These are phyloP conservation scores for Fusarium sp. DNA, from an alignment of 2,329 filamentous ascomycete genomes.

Conservation along the genomic window DNA sequence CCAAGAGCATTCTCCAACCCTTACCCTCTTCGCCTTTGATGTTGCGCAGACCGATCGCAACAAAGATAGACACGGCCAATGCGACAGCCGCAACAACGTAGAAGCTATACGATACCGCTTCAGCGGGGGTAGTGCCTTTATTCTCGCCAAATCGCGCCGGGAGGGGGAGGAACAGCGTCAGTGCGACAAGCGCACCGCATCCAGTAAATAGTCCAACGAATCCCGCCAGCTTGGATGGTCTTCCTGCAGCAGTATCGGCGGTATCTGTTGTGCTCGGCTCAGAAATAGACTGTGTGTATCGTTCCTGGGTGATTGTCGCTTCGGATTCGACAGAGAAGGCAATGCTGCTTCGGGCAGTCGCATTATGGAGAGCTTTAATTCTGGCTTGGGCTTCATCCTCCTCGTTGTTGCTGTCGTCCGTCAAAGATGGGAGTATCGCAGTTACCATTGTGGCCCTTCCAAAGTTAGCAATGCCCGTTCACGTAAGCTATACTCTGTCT, in stretches of 20 bases:
- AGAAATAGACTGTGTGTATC: slow-evolving; percentile 57
- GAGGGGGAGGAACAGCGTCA: slow-evolving; percentile 85
- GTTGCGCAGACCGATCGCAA: slow-evolving; percentile 79
- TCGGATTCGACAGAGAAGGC: slow-evolving; percentile 78
- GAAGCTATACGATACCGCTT: slow-evolving; percentile 85
- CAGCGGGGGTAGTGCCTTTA: slow-evolving; percentile 75
- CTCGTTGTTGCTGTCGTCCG: slow-evolving; percentile 57
- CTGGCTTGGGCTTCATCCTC: slow-evolving; percentile 41
- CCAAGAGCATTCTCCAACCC: slow-evolving; percentile 70
- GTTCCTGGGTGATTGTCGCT: slow-evolving; percentile 77
- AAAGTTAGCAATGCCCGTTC: slow-evolving; percentile 19
- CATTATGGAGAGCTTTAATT: slow-evolving; percentile 50
- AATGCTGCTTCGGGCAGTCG: slow-evolving; percentile 64
- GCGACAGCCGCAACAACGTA: slow-evolving; percentile 84
- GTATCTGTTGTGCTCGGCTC: slow-evolving; percentile 41
- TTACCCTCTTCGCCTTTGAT: slow-evolving; percentile 81
- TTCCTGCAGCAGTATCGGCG: slow-evolving; percentile 48
- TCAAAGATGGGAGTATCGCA: slow-evolving; percentile 82
- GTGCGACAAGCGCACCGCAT: slow-evolving; percentile 86
- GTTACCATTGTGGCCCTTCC: slow-evolving; percentile 91
- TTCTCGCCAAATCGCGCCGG: slow-evolving; percentile 80
- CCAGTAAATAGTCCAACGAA: slow-evolving; percentile 94
- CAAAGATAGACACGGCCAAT: slow-evolving; percentile 76
- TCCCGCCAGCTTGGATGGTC: slow-evolving; percentile 76
- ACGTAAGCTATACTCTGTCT: not conserved